Evolutionary conservation across 306 rosid species (phyloP).

Genomic region (Sphenostylis stenocarpa): DNA sequence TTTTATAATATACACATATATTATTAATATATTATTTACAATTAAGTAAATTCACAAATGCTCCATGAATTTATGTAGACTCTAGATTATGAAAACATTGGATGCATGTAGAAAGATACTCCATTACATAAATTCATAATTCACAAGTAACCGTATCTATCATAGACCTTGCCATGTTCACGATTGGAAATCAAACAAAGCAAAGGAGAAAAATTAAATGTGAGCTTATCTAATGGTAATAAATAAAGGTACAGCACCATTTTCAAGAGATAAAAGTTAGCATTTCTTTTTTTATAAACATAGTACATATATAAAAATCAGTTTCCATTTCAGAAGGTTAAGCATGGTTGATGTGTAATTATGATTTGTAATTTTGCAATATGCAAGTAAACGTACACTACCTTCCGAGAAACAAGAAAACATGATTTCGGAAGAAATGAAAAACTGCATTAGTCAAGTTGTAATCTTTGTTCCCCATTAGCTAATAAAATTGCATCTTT

Average conservation of each 20-base stretch:
- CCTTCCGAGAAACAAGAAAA: neutral
- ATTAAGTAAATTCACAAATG: no score
- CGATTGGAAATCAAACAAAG: no score
- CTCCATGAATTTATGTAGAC: no score
- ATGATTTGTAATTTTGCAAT: neutral
- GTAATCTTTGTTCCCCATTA: neutral
- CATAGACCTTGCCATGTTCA: no score
- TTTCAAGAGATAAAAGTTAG: neutral
- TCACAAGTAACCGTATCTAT: no score
- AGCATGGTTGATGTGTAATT: neutral
- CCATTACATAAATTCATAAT: no score
- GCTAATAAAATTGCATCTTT: neutral
- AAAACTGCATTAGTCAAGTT: neutral
- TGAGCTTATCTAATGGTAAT: no score
- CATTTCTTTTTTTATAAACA: neutral
- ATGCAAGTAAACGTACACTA: neutral
- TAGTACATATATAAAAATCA: neutral
- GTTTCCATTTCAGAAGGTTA: neutral
- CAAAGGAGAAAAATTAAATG: no score
- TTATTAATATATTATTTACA: no score
- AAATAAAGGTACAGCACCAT: neutral
- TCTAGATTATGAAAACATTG: no score
- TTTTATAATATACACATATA: no score
- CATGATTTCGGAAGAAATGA: neutral
- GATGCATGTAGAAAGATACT: no score